A percentile compares a stretch with the other conserved stretches of the same genome.
phyloP scores from a whole-genome alignment of 1,284 basidiomycete genomes.

The Ustilago hordei region DNA sequence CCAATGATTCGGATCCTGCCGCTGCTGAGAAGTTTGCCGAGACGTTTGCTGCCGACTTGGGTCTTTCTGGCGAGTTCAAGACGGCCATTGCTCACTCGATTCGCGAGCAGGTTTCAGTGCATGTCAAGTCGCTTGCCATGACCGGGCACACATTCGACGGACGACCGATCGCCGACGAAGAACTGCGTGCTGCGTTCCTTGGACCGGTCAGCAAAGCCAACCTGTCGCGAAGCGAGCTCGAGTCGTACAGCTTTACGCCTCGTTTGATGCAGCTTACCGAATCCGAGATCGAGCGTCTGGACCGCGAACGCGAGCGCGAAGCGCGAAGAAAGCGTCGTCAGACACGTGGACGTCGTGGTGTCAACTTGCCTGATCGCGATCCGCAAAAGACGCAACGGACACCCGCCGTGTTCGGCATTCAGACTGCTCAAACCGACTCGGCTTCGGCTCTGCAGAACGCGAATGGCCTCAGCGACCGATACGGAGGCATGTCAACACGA shows the following conservation, averaged over 20 bases:
- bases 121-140: conserved; percentile 91
- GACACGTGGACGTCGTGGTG: conserved; percentile 87
- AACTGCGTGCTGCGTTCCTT: conserved; percentile 88
- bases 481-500: conserved; percentile 51
- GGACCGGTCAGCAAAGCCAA: conserved; percentile 74
- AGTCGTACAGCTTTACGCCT: conserved; percentile 79
- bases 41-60: conserved; percentile 86
- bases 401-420: conserved; percentile 64
- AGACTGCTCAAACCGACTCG: conserved; percentile 52
- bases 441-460: conserved; percentile 22
- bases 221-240: conserved; percentile 76
- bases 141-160: conserved; percentile 88
- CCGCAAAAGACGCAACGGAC: conserved; percentile 86
- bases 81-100: conserved; percentile 96
- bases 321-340: conserved; percentile 84
- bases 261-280: conserved; percentile 88
- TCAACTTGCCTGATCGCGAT: conserved; percentile 91
- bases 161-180: conserved; percentile 85
- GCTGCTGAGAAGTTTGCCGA: conserved; percentile 94
- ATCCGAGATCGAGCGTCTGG: conserved; percentile 84
- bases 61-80: conserved; percentile 85
- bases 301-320: conserved; percentile 93
- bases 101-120: conserved; percentile 91
- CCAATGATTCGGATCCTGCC: conserved; percentile 78
- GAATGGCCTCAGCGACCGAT: conserved; percentile 41